A percentile compares a stretch with the other conserved stretches of the same genome.
phyloP scores from a whole-genome alignment of 352 stramenopile species.

The Lagenidium sp. region DNA sequence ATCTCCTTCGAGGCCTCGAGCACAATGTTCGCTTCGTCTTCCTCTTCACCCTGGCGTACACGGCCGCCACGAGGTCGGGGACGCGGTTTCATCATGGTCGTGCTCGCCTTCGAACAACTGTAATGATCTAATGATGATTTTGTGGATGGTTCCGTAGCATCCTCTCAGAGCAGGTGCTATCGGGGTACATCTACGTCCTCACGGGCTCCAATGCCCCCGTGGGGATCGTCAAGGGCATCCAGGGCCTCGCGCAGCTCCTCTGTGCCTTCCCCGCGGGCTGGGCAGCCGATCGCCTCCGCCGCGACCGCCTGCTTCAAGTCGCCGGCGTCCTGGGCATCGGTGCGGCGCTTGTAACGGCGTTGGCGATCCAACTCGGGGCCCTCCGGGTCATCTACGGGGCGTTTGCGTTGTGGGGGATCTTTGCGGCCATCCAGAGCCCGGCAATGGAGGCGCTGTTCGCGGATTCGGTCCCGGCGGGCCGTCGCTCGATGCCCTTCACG shows the following conservation, averaged over 20 bases:
- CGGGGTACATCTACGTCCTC: conserved; percentile 69
- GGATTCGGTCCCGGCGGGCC: conserved; percentile 60
- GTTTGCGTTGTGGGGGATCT: conserved; percentile 62
- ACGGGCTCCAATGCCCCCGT: conserved; percentile 69
- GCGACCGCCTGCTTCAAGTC: conserved; percentile 57
- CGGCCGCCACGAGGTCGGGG: conserved; percentile 51
- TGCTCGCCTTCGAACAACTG: too few relatives aligned
- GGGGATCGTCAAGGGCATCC: conserved; percentile 74
- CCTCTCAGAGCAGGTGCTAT: conserved; percentile 70
- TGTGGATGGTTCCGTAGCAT: too few relatives aligned
- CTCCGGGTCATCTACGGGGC: conserved; percentile 44
- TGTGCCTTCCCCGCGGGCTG: conserved; percentile 63
- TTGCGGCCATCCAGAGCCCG: conserved; percentile 54
- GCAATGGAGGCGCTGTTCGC: conserved; percentile 69
- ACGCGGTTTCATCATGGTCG: too few relatives aligned
- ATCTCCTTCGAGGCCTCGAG: too few relatives aligned
- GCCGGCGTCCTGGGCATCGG: conserved; percentile 42
- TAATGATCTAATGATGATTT: too few relatives aligned
- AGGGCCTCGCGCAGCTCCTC: conserved; percentile 68
- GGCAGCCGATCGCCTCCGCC: conserved; percentile 54
- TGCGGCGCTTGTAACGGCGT: conserved; percentile 36
- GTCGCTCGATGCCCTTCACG: conserved; percentile 63
- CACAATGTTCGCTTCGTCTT: conserved; percentile 67
- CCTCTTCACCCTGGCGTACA: conserved; percentile 63
- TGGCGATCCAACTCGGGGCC: conserved; percentile 35